phyloP scores from a whole-genome alignment of 305 asterid species.

The Petunia hybrid region DNA sequence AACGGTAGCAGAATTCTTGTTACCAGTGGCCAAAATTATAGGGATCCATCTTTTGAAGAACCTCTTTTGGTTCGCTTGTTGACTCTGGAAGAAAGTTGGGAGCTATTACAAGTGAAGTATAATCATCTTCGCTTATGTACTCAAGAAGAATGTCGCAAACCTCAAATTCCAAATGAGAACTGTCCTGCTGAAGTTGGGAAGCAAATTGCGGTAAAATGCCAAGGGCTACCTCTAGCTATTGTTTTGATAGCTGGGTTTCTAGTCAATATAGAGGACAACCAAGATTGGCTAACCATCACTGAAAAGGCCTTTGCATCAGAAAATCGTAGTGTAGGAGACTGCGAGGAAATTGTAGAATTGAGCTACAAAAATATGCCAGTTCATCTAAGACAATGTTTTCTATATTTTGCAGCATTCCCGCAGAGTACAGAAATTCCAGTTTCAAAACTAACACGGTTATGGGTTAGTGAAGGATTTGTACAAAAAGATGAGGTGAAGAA shows the following conservation, averaged over 20 bases:
- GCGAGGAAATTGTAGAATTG: slow-evolving; percentile 33
- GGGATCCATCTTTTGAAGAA: too few species aligned
- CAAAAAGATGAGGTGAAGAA: slow-evolving; percentile 25
- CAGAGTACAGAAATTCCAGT: slow-evolving; percentile 34
- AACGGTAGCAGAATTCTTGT: too few species aligned
- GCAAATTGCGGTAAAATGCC: slow-evolving; percentile 11
- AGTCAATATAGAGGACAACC: slow-evolving; percentile 21
- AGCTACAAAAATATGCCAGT: slow-evolving; percentile 42
- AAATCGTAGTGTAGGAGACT: too few species aligned
- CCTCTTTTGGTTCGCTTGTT: not conserved
- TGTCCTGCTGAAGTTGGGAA: not conserved
- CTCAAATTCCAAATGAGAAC: slow-evolving; percentile 23
- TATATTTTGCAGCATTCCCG: slow-evolving; percentile 45
- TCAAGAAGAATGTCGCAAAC: slow-evolving; percentile 3
- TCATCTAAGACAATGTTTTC: slow-evolving; percentile 46
- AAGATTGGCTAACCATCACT: slow-evolving; percentile 29
- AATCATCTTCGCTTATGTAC: not conserved
- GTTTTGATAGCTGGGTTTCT: slow-evolving; percentile 38
- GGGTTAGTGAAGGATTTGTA: slow-evolving; percentile 52
- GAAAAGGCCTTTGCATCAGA: not conserved
- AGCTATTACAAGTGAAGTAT: slow-evolving; percentile 28
- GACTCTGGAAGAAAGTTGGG: slow-evolving; percentile 27
- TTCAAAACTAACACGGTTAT: slow-evolving; percentile 30
- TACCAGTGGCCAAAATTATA: too few species aligned
- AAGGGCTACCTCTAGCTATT: slow-evolving; percentile 35